These are phyloP conservation scores for Volvox reticuliferus DNA, from an alignment of 139 green algal species.

Conservation along the genomic window DNA sequence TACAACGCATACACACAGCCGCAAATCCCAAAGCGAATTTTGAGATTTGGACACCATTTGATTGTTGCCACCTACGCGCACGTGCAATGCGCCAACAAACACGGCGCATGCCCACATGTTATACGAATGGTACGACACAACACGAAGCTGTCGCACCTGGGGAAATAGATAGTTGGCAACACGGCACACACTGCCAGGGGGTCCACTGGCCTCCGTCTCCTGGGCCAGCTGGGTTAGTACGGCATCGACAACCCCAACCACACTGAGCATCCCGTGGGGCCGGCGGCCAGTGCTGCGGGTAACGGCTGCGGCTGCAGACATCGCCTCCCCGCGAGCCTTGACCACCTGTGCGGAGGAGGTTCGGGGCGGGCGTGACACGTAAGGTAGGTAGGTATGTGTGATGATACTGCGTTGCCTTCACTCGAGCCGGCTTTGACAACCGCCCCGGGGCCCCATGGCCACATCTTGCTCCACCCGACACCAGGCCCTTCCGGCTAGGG, in stretches of 20 bases:
- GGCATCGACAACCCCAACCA: constrained; percentile 88
- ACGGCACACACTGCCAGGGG: constrained; percentile 76
- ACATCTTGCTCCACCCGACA: constrained; percentile 59
- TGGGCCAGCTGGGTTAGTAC: constrained; percentile 70
- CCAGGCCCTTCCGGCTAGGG: background rate
- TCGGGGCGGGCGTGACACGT: constrained; percentile 52
- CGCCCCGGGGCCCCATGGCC: background rate
- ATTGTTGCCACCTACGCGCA: too few species aligned
- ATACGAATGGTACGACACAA: too few species aligned
- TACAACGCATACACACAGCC: background rate
- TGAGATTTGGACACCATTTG: too few species aligned
- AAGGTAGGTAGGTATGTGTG: too few species aligned
- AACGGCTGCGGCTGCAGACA: constrained; percentile 77
- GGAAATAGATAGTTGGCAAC: constrained; percentile 95
- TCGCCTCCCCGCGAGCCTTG: constrained; percentile 86
- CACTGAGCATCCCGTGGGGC: constrained; percentile 90
- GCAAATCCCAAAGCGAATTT: too few species aligned
- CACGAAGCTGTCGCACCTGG: background rate
- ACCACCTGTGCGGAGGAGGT: constrained; percentile 76
- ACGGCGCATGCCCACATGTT: too few species aligned
- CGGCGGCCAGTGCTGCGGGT: constrained; percentile 39
- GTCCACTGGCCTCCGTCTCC: background rate
- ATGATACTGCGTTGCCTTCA: too few species aligned
- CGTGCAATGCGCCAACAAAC: too few species aligned
- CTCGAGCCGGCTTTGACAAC: too few species aligned